phyloP scores from a whole-genome alignment of 768 basidiomycete genomes.

The Suillus decipiens region DNA sequence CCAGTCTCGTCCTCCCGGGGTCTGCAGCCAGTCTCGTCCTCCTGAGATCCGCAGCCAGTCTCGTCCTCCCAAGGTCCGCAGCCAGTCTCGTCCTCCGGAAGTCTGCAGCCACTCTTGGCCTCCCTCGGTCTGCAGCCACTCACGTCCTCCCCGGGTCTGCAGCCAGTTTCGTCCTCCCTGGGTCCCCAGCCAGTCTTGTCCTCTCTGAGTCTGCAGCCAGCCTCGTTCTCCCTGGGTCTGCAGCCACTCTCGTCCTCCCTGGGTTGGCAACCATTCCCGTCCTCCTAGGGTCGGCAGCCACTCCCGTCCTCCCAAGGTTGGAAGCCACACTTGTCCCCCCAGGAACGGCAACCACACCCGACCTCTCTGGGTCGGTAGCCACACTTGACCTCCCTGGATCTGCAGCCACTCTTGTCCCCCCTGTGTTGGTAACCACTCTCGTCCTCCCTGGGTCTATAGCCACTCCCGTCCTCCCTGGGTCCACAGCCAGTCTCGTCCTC shows the following conservation, averaged over 20 bases:
- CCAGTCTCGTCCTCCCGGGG: too few relatives aligned
- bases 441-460: neutral
- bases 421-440: neutral
- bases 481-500: too few relatives aligned
- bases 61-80: too few relatives aligned
- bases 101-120: neutral
- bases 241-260: neutral
- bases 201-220: neutral
- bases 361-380: neutral
- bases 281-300: neutral
- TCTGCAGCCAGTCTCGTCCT: too few relatives aligned
- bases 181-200: neutral
- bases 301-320: neutral
- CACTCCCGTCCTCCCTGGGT: neutral
- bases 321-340: neutral
- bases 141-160: neutral
- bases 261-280: neutral
- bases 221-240: neutral
- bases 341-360: too few relatives aligned
- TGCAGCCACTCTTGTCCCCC: neutral
- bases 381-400: neutral
- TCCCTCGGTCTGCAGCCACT: neutral
- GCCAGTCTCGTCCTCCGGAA: neutral
- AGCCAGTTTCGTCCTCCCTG: neutral
- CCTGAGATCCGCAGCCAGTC: too few relatives aligned